Base-by-base conservation (phyloP, 164 flowering plant species). In the Vitis vinifera region DNA sequence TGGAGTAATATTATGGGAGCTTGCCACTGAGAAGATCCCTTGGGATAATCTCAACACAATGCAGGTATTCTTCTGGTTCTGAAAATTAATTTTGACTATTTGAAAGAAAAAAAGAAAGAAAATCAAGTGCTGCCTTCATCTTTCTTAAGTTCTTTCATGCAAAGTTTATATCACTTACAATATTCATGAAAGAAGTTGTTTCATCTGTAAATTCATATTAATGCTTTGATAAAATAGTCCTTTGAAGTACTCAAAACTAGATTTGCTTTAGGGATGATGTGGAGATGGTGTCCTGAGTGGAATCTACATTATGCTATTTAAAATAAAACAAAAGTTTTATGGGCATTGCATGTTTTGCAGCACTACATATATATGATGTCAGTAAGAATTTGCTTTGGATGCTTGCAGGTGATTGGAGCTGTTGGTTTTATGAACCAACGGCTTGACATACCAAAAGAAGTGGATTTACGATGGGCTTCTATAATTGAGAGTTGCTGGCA, bases 371-470 rank as follows among this genome's bases (percentile, higher is more conserved):
- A 31, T 37, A 37, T 37, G 44, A 37, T 37, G 44, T 37, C 44
- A 37, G 1, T 37, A 51, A 69, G 31, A 50, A 49, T 60, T 66
- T 55, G 6, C 73, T 77, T 47, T 51, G 60, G 37, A 57, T 62
- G 67, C 50, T 59, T 68, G 65, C 85, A 95, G 98, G 97, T 95
- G 68, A 87, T 93, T 80, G 98, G 97, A 71, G 97, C 97, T 53
- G 98, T 93, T 30, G 99, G 99, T 67, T 91, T 95, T 86, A 93
- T 95, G 97, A 83, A 95, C 76, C 90, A 90, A 72, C 88, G 94
- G 68, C 80, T 93, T 9, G 99, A 95, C 67, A 85, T 93, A 57
- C 97, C 99, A n/a, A 79, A 85, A 51, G 95, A 90, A 16, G 71
- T 82, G 62, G 97, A 93, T 77, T 89, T 91, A 47, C 88, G 73